Percentiles rank a stretch among this genome's conserved stretches.
phyloP scores from a whole-genome alignment of 495 filamentous ascomycete genomes.

The Podospora conica region DNA sequence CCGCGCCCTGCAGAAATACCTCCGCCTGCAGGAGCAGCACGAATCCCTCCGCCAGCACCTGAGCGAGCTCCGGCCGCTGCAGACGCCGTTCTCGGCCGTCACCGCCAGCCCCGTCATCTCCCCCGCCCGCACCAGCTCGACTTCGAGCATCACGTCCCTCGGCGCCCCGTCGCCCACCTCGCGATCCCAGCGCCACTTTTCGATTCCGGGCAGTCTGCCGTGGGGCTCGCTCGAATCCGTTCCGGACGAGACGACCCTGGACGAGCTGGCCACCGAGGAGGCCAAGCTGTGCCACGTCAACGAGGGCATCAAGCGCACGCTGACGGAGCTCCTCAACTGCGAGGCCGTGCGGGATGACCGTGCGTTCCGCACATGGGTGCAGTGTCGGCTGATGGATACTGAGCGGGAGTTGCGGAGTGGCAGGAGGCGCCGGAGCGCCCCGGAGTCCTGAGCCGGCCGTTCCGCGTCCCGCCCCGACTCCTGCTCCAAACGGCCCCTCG shows the following conservation, averaged over 20 bases:
- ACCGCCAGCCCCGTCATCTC: constrained; percentile 34
- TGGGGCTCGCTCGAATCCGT: constrained; percentile 28
- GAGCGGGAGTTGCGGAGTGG: constrained; percentile 52
- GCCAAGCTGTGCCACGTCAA: constrained; percentile 53
- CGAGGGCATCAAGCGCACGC: constrained; percentile 56
- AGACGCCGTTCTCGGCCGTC: constrained; percentile 20
- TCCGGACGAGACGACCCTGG: constrained; percentile 29
- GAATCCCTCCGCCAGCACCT: constrained; percentile 46
- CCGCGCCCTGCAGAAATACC: constrained; percentile 51
- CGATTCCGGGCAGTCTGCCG: constrained; percentile 16
- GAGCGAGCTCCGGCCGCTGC: constrained; percentile 36
- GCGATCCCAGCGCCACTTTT: constrained; percentile 25
- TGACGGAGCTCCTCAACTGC: constrained; percentile 63
- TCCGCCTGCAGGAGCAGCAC: constrained; percentile 50
- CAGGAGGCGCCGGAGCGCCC: constrained; percentile 36
- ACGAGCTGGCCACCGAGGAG: constrained; percentile 47
- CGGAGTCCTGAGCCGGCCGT: constrained; percentile 16
- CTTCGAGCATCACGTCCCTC: constrained; percentile 15
- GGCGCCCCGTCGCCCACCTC: constrained; percentile 14
- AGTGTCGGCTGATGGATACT: constrained; percentile 56
- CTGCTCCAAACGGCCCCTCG: background rate
- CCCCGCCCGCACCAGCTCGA: constrained; percentile 26
- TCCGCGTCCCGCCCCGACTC: background rate
- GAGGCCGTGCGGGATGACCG: constrained; percentile 48
- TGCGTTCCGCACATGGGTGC: constrained; percentile 57